Base-by-base conservation (phyloP, 2,329 filamentous ascomycete genomes). In the Tolypocladium capitatum region DNA sequence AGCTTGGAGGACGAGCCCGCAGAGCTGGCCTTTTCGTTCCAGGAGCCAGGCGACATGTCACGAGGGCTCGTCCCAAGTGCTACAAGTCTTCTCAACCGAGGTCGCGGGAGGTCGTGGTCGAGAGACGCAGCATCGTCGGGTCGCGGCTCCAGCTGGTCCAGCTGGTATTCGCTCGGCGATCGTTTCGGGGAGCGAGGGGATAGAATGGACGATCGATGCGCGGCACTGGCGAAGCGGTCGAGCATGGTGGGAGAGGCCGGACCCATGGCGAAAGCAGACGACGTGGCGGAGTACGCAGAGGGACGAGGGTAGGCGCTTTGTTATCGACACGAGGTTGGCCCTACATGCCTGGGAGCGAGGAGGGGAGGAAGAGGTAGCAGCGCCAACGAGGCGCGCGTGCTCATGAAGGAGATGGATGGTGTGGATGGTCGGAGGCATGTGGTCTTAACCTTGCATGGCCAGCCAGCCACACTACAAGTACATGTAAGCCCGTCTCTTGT, bases 111-210 rank as follows among this genome's bases (percentile, higher is more conserved):
- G 28, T 55, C 51, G 5, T 56, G 55, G 20, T 59, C 54, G 27
- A 53, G 45, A 14, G 48, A 45, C 13, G 21, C 48, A 34, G 51
- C 49, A n/a, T 61, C 58, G 34, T 65, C 59, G 6, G 62, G 63
- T 34, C 58, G 58, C 11, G 67, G 66, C n/a, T 65, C 60, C 9
- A 70, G 63, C 35, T 66, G 58, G 31, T 67, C 59, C n/a, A 70
- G 59, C 40, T 63, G 57, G 51, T 68, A 68, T 45, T 67, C 65
- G 52, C 55, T 61, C 11, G 59, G 54, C 11, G 58, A 54, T 31
- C 55, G 58, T 21, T 51, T 43, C 30, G 52, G 50, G 28, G 57
- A 51, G 28, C 52, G 55, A 7, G 63, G 45, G 9, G 62, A 58
- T 8, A 61, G 53, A 9, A 58, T 51, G 5, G 60, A 57, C 2